Percentiles rank a stretch among this genome's conserved stretches.
Conservation (phyloP, 2,329 filamentous ascomycete genomes). For the Colletotrichum echinochloae region DNA sequence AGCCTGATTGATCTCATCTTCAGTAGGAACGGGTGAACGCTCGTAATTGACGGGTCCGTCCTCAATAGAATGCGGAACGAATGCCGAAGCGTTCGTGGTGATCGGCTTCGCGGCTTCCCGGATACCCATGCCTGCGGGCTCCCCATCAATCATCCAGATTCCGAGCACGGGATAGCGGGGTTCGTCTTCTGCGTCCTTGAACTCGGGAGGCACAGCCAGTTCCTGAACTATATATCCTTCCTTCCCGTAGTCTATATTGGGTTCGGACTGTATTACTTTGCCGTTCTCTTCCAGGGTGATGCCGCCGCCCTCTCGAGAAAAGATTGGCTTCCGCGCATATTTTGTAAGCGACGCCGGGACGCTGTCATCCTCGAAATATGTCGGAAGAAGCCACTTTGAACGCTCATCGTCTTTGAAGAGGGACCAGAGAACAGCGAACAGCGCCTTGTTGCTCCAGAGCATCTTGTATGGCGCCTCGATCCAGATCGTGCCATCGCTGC, state of each 20-base stretch:
- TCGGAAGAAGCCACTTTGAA: slow-evolving; percentile 16
- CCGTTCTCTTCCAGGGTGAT: slow-evolving; percentile 4
- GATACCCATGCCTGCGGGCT: slow-evolving; percentile 8
- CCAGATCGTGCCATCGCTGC: slow-evolving; percentile 12
- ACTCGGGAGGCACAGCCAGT: slow-evolving; percentile 12
- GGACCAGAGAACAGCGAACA: slow-evolving; percentile 16
- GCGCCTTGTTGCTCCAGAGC: slow-evolving; percentile 22
- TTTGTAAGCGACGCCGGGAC: background rate
- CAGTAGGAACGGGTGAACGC: background rate
- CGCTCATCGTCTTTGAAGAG: slow-evolving; percentile 24
- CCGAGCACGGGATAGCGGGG: slow-evolving; percentile 14
- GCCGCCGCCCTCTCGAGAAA: slow-evolving; percentile 18
- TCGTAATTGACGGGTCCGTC: slow-evolving; percentile 13
- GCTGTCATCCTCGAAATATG: slow-evolving; percentile 12
- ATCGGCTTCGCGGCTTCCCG: slow-evolving; percentile 18
- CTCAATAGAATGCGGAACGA: slow-evolving; percentile 21
- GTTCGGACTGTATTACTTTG: slow-evolving; percentile 11
- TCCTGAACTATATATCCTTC: slow-evolving; percentile 13
- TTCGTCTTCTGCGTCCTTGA: background rate
- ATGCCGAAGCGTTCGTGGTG: slow-evolving; percentile 1
- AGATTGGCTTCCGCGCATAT: slow-evolving; percentile 26
- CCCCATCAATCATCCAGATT: slow-evolving; percentile 22
- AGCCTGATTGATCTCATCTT: slow-evolving; percentile 1
- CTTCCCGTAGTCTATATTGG: background rate
- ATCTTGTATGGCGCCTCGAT: slow-evolving; percentile 28